phyloP scores from a whole-genome alignment of 805 yeast genomes.

The Yarrowia deformans region DNA sequence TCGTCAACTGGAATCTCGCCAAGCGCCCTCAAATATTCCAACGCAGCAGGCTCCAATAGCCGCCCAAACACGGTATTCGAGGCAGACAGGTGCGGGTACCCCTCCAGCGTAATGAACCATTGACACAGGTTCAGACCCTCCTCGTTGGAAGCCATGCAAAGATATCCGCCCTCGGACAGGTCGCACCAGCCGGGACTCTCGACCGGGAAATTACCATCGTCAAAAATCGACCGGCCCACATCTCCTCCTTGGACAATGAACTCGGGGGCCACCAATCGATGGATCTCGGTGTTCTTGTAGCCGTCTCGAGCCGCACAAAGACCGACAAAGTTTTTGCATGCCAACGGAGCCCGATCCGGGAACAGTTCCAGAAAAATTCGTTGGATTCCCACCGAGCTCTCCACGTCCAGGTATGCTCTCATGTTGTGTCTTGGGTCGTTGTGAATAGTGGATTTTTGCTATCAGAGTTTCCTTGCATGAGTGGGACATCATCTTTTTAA shows the following conservation, averaged over 20 bases:
- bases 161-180: conserved; percentile 11
- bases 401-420: conserved; percentile 27
- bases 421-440: background rate
- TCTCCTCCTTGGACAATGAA: conserved; percentile 32
- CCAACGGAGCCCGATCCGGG: conserved; percentile 10
- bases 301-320: conserved; percentile 7
- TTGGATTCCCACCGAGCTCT: conserved; percentile 4
- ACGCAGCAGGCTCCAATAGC: background rate
- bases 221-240: background rate
- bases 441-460: background rate
- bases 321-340: conserved; percentile 14
- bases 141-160: conserved; percentile 18
- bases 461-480: conserved; percentile 4
- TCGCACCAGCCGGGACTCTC: conserved; percentile 33
- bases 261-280: conserved; percentile 26
- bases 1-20: conserved; percentile 12
- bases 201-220: background rate
- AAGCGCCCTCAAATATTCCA: background rate
- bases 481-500: too few relatives aligned
- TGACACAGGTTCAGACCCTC: background rate
- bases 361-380: conserved; percentile 17
- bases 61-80: conserved; percentile 23
- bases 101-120: conserved; percentile 25
- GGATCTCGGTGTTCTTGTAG: conserved; percentile 14
- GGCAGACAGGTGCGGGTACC: background rate